These are phyloP conservation scores for Colletotrichum sp. DNA, from an alignment of 2,329 filamentous ascomycete species.

Conservation along the genomic window DNA sequence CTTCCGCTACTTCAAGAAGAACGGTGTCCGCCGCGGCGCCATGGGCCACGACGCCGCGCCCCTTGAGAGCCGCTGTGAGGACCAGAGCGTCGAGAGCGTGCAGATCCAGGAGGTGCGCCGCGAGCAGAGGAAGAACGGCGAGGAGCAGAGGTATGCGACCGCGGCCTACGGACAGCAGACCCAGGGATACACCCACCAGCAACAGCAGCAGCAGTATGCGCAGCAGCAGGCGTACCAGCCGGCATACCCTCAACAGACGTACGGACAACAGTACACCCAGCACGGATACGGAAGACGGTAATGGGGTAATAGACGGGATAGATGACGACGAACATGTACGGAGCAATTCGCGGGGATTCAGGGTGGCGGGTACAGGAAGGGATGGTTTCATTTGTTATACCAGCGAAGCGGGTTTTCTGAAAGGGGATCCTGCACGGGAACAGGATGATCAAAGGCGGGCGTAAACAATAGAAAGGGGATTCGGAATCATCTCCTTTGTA, in stretches of 20 bases:
- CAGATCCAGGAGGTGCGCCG: background rate
- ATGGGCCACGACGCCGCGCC: background rate
- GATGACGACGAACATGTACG: background rate
- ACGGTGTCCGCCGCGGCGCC: conserved; percentile 1
- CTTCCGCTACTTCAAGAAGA: background rate
- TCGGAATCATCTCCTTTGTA: background rate
- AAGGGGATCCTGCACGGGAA: background rate
- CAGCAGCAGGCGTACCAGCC: background rate
- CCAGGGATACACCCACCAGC: background rate
- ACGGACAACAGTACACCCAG: background rate
- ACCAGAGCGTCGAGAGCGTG: background rate
- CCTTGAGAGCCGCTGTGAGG: background rate
- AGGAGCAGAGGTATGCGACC: background rate
- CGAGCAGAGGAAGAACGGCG: background rate
- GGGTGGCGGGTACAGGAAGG: background rate
- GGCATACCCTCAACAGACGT: background rate
- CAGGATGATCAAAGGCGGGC: background rate
- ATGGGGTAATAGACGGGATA: background rate
- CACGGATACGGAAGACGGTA: background rate
- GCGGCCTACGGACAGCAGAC: background rate
- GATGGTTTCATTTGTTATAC: background rate
- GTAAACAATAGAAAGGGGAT: background rate
- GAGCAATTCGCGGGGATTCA: background rate
- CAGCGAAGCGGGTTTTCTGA: background rate
- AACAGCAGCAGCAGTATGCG: background rate